phyloP scores from a whole-genome alignment of 140 eudicot genomes.

The Flaveria floridana region DNA sequence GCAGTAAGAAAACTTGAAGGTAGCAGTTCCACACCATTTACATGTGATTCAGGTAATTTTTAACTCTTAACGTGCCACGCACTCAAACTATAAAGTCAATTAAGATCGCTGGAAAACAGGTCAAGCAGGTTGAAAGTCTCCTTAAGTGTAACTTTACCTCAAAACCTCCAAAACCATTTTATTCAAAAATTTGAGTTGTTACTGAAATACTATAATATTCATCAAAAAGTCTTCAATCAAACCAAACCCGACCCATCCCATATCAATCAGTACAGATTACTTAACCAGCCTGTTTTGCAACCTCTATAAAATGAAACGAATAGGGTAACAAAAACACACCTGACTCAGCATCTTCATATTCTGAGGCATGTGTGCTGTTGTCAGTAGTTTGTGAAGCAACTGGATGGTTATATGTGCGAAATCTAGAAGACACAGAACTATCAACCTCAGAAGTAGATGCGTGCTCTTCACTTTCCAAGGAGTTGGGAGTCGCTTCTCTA shows the following conservation, averaged over 20 bases:
- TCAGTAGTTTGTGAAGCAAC: slow-evolving; percentile 71
- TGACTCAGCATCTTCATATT: slow-evolving; percentile 85
- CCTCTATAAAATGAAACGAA: slow-evolving; percentile 14
- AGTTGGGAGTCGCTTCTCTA: slow-evolving; percentile 48
- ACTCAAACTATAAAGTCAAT: neutral
- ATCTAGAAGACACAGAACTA: slow-evolving; percentile 53
- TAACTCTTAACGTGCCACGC: neutral
- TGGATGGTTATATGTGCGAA: slow-evolving; percentile 46
- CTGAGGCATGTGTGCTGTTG: slow-evolving; percentile 75
- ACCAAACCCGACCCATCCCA: neutral
- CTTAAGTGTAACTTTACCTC: neutral
- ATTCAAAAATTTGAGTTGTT: neutral
- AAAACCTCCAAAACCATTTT: neutral
- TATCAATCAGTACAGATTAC: neutral
- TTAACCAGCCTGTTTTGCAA: neutral
- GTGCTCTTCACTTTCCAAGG: slow-evolving; percentile 57
- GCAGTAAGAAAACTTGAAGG: neutral
- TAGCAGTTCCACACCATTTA: neutral
- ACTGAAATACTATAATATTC: neutral
- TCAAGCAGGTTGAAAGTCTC: neutral
- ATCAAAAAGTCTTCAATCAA: neutral
- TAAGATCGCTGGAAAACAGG: neutral
- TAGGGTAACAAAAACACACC: slow-evolving; percentile 42
- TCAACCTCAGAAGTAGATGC: slow-evolving; percentile 58
- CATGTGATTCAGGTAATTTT: neutral